phyloP scores from a whole-genome alignment of 176 grass and related monocot species.

The Pontederia paniculata region DNA sequence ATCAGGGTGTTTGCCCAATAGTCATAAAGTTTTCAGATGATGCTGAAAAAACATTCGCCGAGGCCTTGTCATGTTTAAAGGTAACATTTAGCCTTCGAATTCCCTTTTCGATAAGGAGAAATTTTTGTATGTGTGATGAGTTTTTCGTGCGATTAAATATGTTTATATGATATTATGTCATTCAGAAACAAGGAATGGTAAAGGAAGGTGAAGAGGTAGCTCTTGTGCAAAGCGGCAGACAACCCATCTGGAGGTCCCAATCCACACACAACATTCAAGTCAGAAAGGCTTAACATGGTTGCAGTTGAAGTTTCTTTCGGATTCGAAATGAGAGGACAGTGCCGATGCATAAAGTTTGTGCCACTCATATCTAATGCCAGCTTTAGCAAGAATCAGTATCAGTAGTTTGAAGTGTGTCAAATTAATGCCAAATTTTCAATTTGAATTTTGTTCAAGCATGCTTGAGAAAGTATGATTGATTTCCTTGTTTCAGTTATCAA shows the following conservation, averaged over 20 bases:
- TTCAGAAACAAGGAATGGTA: conserved; percentile 87
- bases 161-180: conserved; percentile 15
- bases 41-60: conserved; percentile 69
- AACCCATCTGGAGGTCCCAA: conserved; percentile 95
- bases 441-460: too few relatives aligned
- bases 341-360: too few relatives aligned
- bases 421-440: too few relatives aligned
- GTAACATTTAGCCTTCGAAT: conserved; percentile 21
- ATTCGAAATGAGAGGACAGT: too few relatives aligned
- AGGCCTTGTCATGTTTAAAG: conserved; percentile 80
- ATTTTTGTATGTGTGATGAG: neutral
- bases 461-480: too few relatives aligned
- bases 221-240: conserved; percentile 78
- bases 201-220: conserved; percentile 89
- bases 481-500: too few relatives aligned
- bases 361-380: too few relatives aligned
- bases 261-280: conserved; percentile 97
- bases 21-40: conserved; percentile 70
- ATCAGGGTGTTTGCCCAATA: conserved; percentile 87
- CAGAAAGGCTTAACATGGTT: conserved; percentile 40
- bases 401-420: too few relatives aligned
- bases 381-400: too few relatives aligned
- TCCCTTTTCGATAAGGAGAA: neutral
- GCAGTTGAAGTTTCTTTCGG: too few relatives aligned
- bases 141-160: neutral